phyloP scores from a whole-genome alignment of 805 yeast species.

The Hanseniaspora thailandica region DNA sequence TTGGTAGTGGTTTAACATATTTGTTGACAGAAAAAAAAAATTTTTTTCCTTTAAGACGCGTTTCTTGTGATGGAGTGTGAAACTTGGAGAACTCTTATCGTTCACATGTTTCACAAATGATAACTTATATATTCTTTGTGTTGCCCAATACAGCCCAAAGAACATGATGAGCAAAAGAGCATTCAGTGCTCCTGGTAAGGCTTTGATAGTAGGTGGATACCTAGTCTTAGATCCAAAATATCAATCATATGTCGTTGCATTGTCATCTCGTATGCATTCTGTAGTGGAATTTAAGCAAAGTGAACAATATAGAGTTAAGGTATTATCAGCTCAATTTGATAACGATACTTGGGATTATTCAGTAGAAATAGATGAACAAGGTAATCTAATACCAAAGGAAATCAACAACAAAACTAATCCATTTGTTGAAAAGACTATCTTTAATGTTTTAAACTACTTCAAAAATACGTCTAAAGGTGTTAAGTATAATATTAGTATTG shows the following conservation, averaged over 20 bases:
- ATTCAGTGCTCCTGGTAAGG: conserved; percentile 93
- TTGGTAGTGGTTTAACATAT: not conserved
- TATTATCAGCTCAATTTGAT: conserved; percentile 66
- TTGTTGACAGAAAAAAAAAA: too few relatives aligned
- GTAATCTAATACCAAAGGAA: conserved; percentile 23
- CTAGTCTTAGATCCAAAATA: conserved; percentile 71
- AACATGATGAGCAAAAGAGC: conserved; percentile 28
- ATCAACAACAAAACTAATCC: conserved; percentile 43
- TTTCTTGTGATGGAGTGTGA: not conserved
- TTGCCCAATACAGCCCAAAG: too few relatives aligned
- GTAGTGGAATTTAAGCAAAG: conserved; percentile 28
- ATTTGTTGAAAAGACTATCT: conserved; percentile 55
- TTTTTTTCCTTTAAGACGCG: not conserved
- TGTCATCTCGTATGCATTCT: conserved; percentile 84
- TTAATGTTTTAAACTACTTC: conserved; percentile 44
- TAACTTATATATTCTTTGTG: too few relatives aligned
- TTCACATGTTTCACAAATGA: not conserved
- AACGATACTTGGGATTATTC: conserved; percentile 58
- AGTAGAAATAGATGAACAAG: conserved; percentile 20
- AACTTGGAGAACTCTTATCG: not conserved
- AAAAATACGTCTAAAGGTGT: conserved; percentile 16
- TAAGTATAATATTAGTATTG: conserved; percentile 34
- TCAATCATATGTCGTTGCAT: conserved; percentile 69
- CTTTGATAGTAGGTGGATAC: conserved; percentile 88
- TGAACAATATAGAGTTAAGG: conserved; percentile 19